These are phyloP conservation scores for Pleurotus cornucopiae DNA, from an alignment of 768 basidiomycete genomes.

Conservation along the genomic window DNA sequence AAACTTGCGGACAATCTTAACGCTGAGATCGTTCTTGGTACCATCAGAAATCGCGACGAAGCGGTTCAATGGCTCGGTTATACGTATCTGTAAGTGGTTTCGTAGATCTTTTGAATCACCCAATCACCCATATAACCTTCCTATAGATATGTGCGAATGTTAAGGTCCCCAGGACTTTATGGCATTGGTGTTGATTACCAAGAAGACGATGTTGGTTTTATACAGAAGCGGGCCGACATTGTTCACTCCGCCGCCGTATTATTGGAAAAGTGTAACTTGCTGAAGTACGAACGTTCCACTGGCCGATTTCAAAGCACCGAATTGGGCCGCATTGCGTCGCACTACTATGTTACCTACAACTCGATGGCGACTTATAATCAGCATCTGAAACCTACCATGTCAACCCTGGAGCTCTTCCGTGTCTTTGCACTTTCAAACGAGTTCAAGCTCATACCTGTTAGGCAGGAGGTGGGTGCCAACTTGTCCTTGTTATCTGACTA, in stretches of 20 bases:
- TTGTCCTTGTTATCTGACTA: neutral
- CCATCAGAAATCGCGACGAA: slow-evolving; percentile 91
- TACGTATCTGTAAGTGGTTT: slow-evolving; percentile 75
- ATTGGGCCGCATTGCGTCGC: slow-evolving; percentile 88
- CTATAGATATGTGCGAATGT: slow-evolving; percentile 88
- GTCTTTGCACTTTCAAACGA: slow-evolving; percentile 95
- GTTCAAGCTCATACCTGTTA: slow-evolving; percentile 86
- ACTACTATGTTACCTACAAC: slow-evolving; percentile 92
- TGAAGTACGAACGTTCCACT: slow-evolving; percentile 88
- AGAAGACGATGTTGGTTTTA: slow-evolving; percentile 74
- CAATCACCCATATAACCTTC: slow-evolving; percentile 3
- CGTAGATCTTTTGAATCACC: slow-evolving; percentile 8
- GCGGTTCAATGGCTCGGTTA: slow-evolving; percentile 98
- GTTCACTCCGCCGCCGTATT: slow-evolving; percentile 89
- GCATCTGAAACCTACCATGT: slow-evolving; percentile 85
- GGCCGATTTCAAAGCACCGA: slow-evolving; percentile 93
- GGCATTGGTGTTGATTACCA: slow-evolving; percentile 86
- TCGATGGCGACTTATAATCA: slow-evolving; percentile 98
- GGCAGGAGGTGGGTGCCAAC: slow-evolving; percentile 49
- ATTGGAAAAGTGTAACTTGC: slow-evolving; percentile 88
- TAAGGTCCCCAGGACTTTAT: slow-evolving; percentile 84
- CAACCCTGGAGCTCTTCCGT: slow-evolving; percentile 85
- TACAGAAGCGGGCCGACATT: slow-evolving; percentile 95
- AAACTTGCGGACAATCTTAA: slow-evolving; percentile 95
- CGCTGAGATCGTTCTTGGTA: slow-evolving; percentile 95